Evolutionary conservation across 2,329 filamentous ascomycete genomes (phyloP).

Genomic region (Pseudogymnoascus destructans): DNA sequence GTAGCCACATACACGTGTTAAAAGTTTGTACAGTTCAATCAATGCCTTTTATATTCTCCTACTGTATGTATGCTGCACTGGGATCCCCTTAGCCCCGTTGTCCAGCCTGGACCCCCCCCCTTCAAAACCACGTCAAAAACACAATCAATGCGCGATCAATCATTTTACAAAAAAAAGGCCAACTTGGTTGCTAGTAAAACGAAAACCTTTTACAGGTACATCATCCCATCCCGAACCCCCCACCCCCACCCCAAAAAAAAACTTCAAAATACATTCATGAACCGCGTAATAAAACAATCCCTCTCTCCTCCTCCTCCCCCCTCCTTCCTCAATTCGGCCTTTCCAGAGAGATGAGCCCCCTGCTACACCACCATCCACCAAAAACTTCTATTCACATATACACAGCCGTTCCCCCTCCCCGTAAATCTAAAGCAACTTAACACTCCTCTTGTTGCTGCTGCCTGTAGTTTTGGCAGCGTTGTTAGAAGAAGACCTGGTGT

Average conservation of each 20-base stretch:
- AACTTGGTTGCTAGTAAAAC: constrained; percentile 8
- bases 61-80: not conserved
- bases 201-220: constrained; percentile 5
- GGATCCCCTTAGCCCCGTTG: not conserved
- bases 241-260: not conserved
- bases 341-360: constrained; percentile 1
- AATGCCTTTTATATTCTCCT: not conserved
- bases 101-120: not conserved
- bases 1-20: not conserved
- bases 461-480: not conserved
- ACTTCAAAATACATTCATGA: constrained; percentile 6
- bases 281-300: constrained; percentile 4
- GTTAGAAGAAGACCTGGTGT: not conserved
- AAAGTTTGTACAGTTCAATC: not conserved
- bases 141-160: not conserved
- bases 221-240: not conserved
- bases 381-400: constrained; percentile 6
- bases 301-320: not conserved
- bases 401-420: not conserved
- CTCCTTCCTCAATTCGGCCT: not conserved
- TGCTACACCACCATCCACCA: not conserved
- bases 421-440: constrained; percentile 8
- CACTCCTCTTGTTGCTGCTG: not conserved
- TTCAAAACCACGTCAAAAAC: not conserved
- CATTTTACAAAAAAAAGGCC: not conserved